Percentiles rank a stretch among this genome's conserved stretches.
Conservation (phyloP, 345 rosid genomes). For the Eucalyptus sp. region DNA sequence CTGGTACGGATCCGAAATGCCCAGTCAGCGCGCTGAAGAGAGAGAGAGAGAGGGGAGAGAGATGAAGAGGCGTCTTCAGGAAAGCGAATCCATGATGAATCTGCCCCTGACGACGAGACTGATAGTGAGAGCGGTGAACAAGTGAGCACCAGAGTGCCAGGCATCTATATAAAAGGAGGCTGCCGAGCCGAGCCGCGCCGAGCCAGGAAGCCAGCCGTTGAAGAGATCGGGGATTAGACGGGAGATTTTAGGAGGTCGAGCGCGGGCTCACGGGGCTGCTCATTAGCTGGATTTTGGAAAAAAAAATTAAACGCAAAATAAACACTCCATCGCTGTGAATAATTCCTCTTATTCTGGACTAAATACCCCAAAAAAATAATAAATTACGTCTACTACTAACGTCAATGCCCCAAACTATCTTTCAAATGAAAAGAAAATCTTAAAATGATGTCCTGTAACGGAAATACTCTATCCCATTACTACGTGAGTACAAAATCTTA, state of each 20-base stretch:
- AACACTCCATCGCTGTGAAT: background rate
- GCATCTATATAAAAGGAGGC: too few species aligned
- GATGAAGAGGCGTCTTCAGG: background rate
- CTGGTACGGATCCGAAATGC: background rate
- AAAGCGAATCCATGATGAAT: background rate
- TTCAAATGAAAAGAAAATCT: too few species aligned
- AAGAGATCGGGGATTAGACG: background rate
- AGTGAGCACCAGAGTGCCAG: background rate
- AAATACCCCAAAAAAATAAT: background rate
- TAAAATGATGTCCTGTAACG: too few species aligned
- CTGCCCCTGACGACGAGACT: background rate
- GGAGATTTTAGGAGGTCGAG: background rate
- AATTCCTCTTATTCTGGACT: too few species aligned
- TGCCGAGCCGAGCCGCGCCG: background rate
- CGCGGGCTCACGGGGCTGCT: background rate
- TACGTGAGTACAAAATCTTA: background rate
- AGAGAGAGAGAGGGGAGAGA: background rate
- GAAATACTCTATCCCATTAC: background rate
- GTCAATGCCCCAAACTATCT: background rate
- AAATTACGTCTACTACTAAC: background rate
- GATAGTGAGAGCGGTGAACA: background rate
- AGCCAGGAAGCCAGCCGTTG: background rate
- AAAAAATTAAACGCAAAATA: background rate
- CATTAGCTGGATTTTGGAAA: background rate
- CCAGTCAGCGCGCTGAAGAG: background rate